Percentiles rank a stretch among this genome's conserved stretches.
These are phyloP conservation scores for Geoglossum glabrum DNA, from an alignment of 495 filamentous ascomycete species.

Conservation along the genomic window DNA sequence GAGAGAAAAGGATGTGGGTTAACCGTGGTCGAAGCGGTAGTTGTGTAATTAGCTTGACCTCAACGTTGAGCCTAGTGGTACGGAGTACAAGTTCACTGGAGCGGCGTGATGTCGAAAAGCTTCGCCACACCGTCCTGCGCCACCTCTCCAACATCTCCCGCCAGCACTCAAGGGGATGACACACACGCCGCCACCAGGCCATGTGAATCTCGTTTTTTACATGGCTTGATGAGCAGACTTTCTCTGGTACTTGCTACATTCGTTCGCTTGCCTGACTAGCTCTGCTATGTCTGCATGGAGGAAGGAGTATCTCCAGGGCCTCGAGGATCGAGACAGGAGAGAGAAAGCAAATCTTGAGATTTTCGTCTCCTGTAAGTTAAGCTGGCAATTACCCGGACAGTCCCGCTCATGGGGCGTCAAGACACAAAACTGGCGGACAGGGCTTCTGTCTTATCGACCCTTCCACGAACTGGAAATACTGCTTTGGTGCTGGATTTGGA, in stretches of 20 bases:
- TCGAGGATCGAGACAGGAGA: conserved; percentile 25
- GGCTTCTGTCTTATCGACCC: conserved; percentile 24
- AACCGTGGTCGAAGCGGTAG: not conserved
- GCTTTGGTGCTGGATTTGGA: not conserved
- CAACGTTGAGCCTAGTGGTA: not conserved
- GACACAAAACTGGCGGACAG: conserved; percentile 53
- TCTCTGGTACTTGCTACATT: not conserved
- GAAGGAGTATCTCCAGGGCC: conserved; percentile 1
- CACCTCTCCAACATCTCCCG: too few species aligned
- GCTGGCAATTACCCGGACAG: not conserved
- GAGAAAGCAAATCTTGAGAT: conserved; percentile 35
- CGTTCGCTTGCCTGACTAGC: not conserved
- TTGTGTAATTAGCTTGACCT: not conserved
- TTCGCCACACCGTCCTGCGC: too few species aligned
- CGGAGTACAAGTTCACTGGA: too few species aligned
- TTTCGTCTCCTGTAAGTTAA: conserved; percentile 33
- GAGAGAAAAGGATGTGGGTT: not conserved
- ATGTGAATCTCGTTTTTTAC: not conserved
- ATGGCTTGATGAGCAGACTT: not conserved
- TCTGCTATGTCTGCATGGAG: conserved; percentile 2
- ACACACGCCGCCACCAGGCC: not conserved
- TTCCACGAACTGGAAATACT: not conserved
- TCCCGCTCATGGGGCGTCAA: conserved; percentile 13
- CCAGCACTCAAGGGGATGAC: too few species aligned
- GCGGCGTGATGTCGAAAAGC: not conserved